A percentile compares a stretch with the other conserved stretches of the same genome.
phyloP scores from a whole-genome alignment of 176 grass and related monocot species.

The Microstegium vimineum region DNA sequence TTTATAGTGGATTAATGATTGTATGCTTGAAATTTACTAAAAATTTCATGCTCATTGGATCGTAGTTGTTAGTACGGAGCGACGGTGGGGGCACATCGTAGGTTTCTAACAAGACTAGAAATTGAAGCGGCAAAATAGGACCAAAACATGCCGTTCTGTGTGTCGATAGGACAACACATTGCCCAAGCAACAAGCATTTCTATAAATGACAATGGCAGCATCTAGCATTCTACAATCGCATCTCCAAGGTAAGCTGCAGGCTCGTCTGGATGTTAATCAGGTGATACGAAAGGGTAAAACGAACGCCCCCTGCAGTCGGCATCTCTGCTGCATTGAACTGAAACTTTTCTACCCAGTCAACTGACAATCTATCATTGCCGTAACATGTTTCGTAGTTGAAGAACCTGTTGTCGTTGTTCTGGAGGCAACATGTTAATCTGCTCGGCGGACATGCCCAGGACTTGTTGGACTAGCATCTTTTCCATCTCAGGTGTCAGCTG shows the following conservation, averaged over 20 bases:
- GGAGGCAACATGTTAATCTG: constrained; percentile 90
- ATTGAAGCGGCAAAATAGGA: neutral
- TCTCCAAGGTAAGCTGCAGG: neutral
- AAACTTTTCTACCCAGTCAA: neutral
- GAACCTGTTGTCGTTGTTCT: constrained; percentile 88
- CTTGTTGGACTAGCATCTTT: constrained; percentile 87
- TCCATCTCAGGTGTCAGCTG: constrained; percentile 95
- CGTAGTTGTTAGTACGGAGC: neutral
- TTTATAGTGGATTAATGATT: too few relatives aligned
- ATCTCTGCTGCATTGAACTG: neutral
- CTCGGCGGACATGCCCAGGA: constrained; percentile 75
- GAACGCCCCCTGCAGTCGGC: neutral
- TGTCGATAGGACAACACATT: neutral
- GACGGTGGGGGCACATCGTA: neutral
- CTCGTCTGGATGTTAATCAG: neutral
- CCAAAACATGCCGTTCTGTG: neutral
- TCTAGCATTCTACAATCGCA: constrained; percentile 18
- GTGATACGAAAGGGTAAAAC: neutral
- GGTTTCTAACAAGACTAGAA: neutral
- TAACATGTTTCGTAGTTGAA: constrained; percentile 94
- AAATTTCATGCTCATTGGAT: too few relatives aligned
- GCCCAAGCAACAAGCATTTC: neutral
- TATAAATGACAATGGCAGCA: neutral
- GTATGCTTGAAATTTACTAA: too few relatives aligned
- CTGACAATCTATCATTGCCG: constrained; percentile 21